Base-by-base conservation (phyloP, 148 eudicot genomes). In the Beta vulgaris region DNA sequence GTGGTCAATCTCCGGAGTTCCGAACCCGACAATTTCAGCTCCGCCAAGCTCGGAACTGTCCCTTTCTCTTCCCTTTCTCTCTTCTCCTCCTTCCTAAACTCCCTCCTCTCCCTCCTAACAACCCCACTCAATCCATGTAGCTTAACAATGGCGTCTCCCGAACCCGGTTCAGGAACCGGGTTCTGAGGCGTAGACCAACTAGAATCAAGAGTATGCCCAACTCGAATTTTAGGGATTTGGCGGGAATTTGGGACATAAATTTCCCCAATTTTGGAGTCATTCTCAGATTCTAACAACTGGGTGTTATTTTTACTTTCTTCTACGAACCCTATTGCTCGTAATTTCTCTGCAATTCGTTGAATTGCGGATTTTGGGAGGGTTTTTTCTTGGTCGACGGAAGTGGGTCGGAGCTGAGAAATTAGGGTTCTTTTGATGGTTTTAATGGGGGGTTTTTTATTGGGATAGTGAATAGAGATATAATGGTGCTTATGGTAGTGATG, bases 151-250 rank as follows among this genome's bases (percentile, higher is more conserved):
- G 90, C 84, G 3, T 18, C 82, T 36, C 93, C 93, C 0, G 84
- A 67, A 3, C 93, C 98, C 57, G 91, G 92, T 2, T 71, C 82
- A 0, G 96, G 96, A 31, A 87, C 89, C 66, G 98, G 95, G 70
- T 85, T 90, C 57, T 87, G 88, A 2, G 97, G 97, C 51, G 89
- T 84, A 61, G 89, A 85, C 98, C 99, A 95, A 74, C 97, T 95
- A 42, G 89, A 39, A 73, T 95, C 99, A 9, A 95, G 85, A 10
- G 96, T 92, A 72, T 92, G 94, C 49, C 99, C 97, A 46, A 95
- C 99, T 25, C 99, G 87, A 74, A 82, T 42, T 34, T 77, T 86
- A 1, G 97, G 92, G 5, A 95, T 67, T 13, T 73, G 85, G n/a
- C 74, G 69, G 37, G 94, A 85, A 58, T 88, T 73, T 7, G 99